Percentiles rank a stretch among this genome's conserved stretches.
Evolutionary conservation across 768 basidiomycete species (phyloP).

Genomic region (Mycena haematopus): DNA sequence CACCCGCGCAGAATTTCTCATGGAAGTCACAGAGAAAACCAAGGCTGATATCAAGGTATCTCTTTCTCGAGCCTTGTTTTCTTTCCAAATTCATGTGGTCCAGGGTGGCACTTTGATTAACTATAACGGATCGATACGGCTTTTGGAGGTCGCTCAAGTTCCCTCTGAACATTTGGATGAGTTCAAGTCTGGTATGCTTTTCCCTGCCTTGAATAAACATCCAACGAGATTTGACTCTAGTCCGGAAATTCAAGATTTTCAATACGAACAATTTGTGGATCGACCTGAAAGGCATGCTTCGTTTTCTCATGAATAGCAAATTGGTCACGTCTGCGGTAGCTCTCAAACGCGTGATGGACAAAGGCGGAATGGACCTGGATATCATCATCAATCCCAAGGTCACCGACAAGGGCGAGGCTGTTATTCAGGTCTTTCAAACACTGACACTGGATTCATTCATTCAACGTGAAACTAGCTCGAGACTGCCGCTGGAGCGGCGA

Average conservation of each 20-base stretch:
- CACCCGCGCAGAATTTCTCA: constrained; percentile 84
- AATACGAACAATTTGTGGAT: constrained; percentile 75
- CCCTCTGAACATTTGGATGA: constrained; percentile 92
- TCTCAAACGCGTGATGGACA: constrained; percentile 78
- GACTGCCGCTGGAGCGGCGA: constrained; percentile 91
- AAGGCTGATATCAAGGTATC: constrained; percentile 75
- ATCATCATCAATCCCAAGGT: constrained; percentile 81
- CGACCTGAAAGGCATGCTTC: constrained; percentile 49
- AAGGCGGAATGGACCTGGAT: constrained; percentile 72
- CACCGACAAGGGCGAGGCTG: constrained; percentile 71
- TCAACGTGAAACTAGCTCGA: constrained; percentile 59
- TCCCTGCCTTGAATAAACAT: not conserved
- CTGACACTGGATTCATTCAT: constrained; percentile 26
- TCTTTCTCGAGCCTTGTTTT: not conserved
- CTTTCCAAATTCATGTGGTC: constrained; percentile 44
- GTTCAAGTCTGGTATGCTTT: constrained; percentile 59
- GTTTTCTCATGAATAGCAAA: not conserved
- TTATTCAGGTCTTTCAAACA: constrained; percentile 58
- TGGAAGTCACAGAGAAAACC: constrained; percentile 97
- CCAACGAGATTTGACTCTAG: not conserved
- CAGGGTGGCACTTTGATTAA: constrained; percentile 88
- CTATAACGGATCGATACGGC: constrained; percentile 85
- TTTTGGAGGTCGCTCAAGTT: constrained; percentile 95
- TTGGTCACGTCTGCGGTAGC: constrained; percentile 42
- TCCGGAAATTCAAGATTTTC: constrained; percentile 71